Evolutionary conservation across 805 yeast species (phyloP), one percentile per base, ranked within the genome.

Genomic region (Candida pseudoglaebosa): DNA sequence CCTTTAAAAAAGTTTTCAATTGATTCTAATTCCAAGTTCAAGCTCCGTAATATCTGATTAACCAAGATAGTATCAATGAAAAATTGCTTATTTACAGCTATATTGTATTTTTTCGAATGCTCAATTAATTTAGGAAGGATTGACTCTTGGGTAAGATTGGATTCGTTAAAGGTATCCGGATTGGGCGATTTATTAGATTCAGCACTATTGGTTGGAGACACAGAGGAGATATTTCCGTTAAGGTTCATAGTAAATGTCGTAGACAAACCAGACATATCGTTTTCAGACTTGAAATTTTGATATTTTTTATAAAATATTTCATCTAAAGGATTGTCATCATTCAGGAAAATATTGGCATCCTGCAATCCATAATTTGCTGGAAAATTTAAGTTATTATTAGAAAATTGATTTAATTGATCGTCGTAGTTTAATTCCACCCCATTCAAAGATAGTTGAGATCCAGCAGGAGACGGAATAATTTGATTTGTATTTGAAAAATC

Each of bases 261-360:
- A 4, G n/a, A 5, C 5, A 18, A 18, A 18, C 36, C 32, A 6
- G 18, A 18, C 19, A 24, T 14, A 12, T 36, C 22, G 7, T 13
- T 13, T n/a, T 30, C 28, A 8, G 19, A 20, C 8, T 32, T 24
- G 9, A 30, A 9, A 21, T 21, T 34, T 22, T 37, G 39, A 14
- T 29, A 37, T 12, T 37, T 37, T 31, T 48, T 43, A 13, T 51
- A 35, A 34, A 67, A 50, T 4, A 58, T 51, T 14, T 65, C 70
- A 36, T 67, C 73, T 20, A 68, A 46, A 0, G 73, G 73, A 37
- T 68, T 68, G 20, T 54, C 57, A 28, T 49, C 59, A 41, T 55
- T 63, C 45, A 51, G 60, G 39, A 68, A 67, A 13, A 63, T 57
- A 40, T 63, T 62, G n/a, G 57, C 52, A 30, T 67, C 70, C 22